Base-by-base conservation (phyloP, 208 protist species). In the Crithidia bombi region DNA sequence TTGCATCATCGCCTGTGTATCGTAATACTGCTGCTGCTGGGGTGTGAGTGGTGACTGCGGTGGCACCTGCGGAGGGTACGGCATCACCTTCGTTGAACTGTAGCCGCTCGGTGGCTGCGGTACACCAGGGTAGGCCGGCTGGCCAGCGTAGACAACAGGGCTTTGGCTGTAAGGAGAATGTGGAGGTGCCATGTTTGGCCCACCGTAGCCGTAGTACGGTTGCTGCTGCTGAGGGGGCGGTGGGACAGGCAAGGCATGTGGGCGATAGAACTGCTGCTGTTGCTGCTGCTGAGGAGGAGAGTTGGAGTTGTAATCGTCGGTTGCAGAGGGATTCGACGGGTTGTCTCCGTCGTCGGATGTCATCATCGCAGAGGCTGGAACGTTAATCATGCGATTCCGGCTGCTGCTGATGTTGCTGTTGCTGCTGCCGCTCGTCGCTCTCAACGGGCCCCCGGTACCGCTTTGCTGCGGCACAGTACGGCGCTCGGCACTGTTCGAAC, bases 151-250 rank as follows among this genome's bases (percentile, higher is more conserved):
- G 1, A 21, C 51, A 4, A 30, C 17, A 6, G 41, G 32, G 38
- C 19, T 36, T 26, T 58, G 51, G 55, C 3, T 7, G 50, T 32
- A 65, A 9, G 33, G 36, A 25, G 56, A 30, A 14, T 54, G 67
- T 44, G 19, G 56, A 39, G 46, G 56, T n/a, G 57, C 15, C 35
- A 49, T 56, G 67, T 19, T 35, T 41, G 23, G 55, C 7, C 23
- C 28, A 33, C 30, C 39, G 52, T 70, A 70, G 54, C 56, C 47
- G 54, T 55, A 61, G 65, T 63, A 71, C n/a, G 10, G 32, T n/a
- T 43, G 43, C 35, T 69, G 58, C 41, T 69, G 62, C 21, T 51
- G 56, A 3, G 25, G 72, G 0, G n/a, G 39, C 32, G 19, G 46
- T 35, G 11, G 17, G 21, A 25, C 23, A 5, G 39, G 65, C 23